phyloP scores from a whole-genome alignment of 164 flowering plant genomes.

The Buxus sempervirens region DNA sequence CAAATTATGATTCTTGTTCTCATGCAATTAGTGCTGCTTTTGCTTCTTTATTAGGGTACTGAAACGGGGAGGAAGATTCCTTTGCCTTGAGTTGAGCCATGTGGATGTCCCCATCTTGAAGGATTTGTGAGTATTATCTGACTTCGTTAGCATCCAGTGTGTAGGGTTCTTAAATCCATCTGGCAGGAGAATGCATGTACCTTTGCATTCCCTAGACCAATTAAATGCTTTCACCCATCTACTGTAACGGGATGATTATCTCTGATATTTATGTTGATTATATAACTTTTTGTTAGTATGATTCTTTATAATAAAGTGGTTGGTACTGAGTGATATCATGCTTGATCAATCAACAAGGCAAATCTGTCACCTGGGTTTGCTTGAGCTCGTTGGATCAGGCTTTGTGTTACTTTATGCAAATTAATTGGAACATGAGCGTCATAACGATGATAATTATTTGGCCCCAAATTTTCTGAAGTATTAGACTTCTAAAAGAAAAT shows the following conservation, averaged over 20 bases:
- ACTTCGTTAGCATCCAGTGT: not conserved
- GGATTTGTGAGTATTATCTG: slow-evolving; percentile 64
- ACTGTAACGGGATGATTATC: not conserved
- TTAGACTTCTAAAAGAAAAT: too few species aligned
- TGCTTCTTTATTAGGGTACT: slow-evolving; percentile 55
- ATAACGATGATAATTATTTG: too few species aligned
- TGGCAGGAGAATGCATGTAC: not conserved
- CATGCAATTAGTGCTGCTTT: not conserved
- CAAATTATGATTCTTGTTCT: not conserved
- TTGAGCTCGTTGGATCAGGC: too few species aligned
- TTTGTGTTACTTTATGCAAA: too few species aligned
- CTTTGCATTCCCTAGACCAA: not conserved
- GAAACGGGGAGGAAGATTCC: slow-evolving; percentile 86
- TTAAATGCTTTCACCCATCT: not conserved
- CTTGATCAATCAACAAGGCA: not conserved
- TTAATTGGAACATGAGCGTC: too few species aligned
- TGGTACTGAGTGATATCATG: too few species aligned
- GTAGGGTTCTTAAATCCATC: not conserved
- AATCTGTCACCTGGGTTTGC: not conserved
- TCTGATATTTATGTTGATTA: not conserved
- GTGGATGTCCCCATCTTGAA: slow-evolving; percentile 79
- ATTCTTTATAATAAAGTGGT: too few species aligned
- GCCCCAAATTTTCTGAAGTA: too few species aligned
- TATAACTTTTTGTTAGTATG: too few species aligned
- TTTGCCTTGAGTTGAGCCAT: slow-evolving; percentile 97